These are phyloP conservation scores for Cryptococcus sp. DNA, from an alignment of 1,284 basidiomycete species.

Conservation along the genomic window DNA sequence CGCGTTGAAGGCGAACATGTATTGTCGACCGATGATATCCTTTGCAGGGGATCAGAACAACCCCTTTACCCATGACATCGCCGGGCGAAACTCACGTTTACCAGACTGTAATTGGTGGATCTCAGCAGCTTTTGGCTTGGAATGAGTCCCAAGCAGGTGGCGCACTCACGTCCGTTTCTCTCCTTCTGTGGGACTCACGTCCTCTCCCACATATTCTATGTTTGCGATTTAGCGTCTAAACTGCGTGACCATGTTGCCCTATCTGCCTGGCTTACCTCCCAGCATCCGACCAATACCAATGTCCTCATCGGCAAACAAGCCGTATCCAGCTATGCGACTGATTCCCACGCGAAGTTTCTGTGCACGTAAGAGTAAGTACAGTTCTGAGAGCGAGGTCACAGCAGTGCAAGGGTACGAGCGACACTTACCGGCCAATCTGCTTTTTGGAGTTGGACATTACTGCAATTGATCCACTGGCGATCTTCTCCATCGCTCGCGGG, in stretches of 20 bases:
- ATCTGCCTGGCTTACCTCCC: slow-evolving; percentile 12
- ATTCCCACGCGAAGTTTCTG: slow-evolving; percentile 22
- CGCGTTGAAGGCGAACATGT: slow-evolving; percentile 17
- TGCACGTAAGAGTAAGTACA: not conserved
- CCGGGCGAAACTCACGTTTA: slow-evolving; percentile 11
- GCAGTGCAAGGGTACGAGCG: not conserved
- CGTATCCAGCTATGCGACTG: slow-evolving; percentile 23
- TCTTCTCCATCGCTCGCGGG: not conserved
- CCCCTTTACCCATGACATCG: not conserved
- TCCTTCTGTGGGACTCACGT: slow-evolving; percentile 12
- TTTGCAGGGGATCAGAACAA: not conserved
- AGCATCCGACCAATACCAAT: slow-evolving; percentile 13
- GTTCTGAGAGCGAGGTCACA: not conserved
- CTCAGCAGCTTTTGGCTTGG: not conserved
- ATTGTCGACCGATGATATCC: slow-evolving; percentile 16
- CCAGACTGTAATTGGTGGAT: slow-evolving; percentile 1
- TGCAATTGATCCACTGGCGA: slow-evolving; percentile 4
- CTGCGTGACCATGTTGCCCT: too few species aligned
- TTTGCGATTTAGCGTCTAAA: not conserved
- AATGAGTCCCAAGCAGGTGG: too few species aligned
- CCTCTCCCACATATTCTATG: slow-evolving; percentile 27
- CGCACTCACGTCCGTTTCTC: slow-evolving; percentile 20
- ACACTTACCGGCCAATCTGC: slow-evolving; percentile 12
- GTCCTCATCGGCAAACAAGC: slow-evolving; percentile 23
- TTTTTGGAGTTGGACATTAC: slow-evolving; percentile 19